Evolutionary conservation across 257 asterid species (phyloP), one percentile per base, ranked within the genome.

Genomic region (Salvia rosmarinus): DNA sequence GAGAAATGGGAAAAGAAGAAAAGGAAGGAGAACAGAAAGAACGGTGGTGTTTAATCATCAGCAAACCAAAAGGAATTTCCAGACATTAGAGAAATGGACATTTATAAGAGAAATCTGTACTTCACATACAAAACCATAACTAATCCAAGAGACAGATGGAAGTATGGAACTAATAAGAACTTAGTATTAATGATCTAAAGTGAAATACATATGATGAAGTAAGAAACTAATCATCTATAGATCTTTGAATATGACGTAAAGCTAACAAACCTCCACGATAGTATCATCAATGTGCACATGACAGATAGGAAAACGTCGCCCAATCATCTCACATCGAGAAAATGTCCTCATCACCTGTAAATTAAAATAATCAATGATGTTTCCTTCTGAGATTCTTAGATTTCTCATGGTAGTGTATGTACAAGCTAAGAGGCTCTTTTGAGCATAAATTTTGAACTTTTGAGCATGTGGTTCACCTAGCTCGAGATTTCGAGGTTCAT

Each of bases 301-400:
- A 82, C 97, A 89, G 73, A 91, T 91, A 17, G 97, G 97, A 78
- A 91, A 91, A 62, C 97, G 90, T 60, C 76, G 84, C 54, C 97
- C 97, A 72, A 91, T 75, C 79, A 82, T 84, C 86, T 80, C 89
- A 64, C 91, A 89, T 59, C 86, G 86, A 58, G 91, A 78, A 85
- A 91, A 91, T 50, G 85, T 83, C 74, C 81, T 79, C 95, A 75
- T 71, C 57, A 91, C 97, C 96, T 91, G 88, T 74, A 82, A 80
- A 65, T 72, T 17, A 57, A 68, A 60, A 47, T 30, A 67, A 68
- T 40, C 25, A 65, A 10, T 3, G 49, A 70, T 28, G 17, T 5
- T 57, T 52, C 50, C 9, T 0, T 59, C 57, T 57, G 28, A 40
- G 16, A 42, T 42, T 28, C 58, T 6, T 37, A 37, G 42, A 37